Conservation (phyloP, 2,329 filamentous ascomycete genomes). For the Raffaelea arxii region DNA sequence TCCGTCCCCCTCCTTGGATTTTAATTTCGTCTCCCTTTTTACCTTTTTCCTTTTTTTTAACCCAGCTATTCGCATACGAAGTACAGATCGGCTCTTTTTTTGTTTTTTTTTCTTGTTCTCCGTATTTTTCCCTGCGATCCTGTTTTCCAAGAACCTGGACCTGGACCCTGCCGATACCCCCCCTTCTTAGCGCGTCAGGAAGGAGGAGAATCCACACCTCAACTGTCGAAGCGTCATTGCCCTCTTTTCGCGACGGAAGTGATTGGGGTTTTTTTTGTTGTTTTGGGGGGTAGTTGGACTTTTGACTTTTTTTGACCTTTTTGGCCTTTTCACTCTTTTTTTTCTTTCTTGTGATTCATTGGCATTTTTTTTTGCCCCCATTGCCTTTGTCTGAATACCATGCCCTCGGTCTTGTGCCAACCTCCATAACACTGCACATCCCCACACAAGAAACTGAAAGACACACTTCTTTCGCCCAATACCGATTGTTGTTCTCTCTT, state of each 20-base stretch:
- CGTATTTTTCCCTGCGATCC: neutral
- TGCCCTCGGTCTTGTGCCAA: neutral
- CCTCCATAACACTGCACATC: too few relatives aligned
- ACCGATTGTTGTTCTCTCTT: neutral
- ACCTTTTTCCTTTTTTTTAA: neutral
- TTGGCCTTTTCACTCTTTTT: neutral
- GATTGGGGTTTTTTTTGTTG: too few relatives aligned
- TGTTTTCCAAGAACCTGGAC: neutral
- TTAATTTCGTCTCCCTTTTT: neutral
- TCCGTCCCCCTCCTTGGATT: neutral
- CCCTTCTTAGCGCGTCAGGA: slow-evolving; percentile 1
- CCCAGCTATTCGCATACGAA: too few relatives aligned
- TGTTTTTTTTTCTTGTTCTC: neutral
- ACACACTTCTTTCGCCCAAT: too few relatives aligned
- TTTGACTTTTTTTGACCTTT: neutral
- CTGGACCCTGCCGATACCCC: neutral
- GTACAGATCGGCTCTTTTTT: neutral
- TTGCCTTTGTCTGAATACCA: neutral
- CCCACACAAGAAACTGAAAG: too few relatives aligned
- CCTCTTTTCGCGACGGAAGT: neutral
- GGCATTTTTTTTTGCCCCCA: neutral
- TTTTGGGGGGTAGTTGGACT: too few relatives aligned
- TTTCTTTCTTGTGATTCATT: neutral
- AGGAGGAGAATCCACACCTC: neutral
- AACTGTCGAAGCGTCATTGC: neutral